Percentiles rank a stretch among this genome's conserved stretches.
Evolutionary conservation across 1,139 yeast species (phyloP).

Genomic region (Yamadazyma jaroonii): DNA sequence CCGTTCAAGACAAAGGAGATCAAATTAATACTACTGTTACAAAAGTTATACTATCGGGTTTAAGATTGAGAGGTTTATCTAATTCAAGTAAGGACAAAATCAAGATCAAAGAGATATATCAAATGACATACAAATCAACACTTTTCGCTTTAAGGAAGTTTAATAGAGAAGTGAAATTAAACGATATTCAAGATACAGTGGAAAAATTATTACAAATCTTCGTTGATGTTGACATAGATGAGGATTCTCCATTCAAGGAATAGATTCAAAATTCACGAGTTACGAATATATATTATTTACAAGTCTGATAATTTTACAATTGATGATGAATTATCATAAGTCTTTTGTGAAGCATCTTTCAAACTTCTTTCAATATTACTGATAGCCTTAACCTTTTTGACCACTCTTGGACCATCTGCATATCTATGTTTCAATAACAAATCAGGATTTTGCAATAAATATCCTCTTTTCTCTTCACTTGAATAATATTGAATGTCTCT

Average conservation of each 20-base stretch:
- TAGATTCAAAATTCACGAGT: conserved; percentile 1
- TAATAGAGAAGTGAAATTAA: conserved; percentile 17
- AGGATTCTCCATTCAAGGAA: conserved; percentile 13
- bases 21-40: conserved; percentile 34
- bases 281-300: conserved; percentile 11
- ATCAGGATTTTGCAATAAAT: conserved; percentile 46
- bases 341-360: conserved; percentile 29
- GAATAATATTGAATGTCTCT: conserved; percentile 81
- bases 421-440: conserved; percentile 39
- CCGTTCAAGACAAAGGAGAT: conserved; percentile 22
- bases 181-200: conserved; percentile 36
- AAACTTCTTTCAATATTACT: conserved; percentile 29
- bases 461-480: conserved; percentile 71
- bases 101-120: conserved; percentile 40
- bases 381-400: conserved; percentile 20
- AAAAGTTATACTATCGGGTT: conserved; percentile 39
- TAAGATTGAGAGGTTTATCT: conserved; percentile 41
- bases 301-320: conserved; percentile 16
- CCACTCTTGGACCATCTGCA: conserved; percentile 13
- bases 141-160: conserved; percentile 40
- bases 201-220: conserved; percentile 35
- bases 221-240: conserved; percentile 25
- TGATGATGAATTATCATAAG: conserved; percentile 17
- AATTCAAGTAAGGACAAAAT: conserved; percentile 31
- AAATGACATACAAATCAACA: conserved; percentile 42